A percentile compares a stretch with the other conserved stretches of the same genome.
phyloP scores from a whole-genome alignment of 2,329 filamentous ascomycete genomes.

The Apiospora malaysiana region DNA sequence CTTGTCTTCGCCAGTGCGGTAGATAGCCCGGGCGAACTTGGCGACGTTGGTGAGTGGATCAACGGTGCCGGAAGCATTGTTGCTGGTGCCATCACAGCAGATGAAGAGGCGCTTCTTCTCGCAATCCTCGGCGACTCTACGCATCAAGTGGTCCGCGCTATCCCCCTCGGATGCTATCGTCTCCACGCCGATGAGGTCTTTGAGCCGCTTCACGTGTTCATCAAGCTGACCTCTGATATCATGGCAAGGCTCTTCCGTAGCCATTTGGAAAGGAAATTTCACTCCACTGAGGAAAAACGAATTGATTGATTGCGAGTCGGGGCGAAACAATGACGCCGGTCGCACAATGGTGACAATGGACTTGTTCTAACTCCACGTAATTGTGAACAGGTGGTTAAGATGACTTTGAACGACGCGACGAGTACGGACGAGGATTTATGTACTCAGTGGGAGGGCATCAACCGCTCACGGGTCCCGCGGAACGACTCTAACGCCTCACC shows the following conservation, averaged over 20 bases:
- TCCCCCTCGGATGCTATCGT: no score
- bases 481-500: neutral
- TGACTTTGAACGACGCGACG: no score
- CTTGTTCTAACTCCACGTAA: no score
- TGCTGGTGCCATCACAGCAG: conserved; percentile 30
- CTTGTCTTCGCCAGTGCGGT: conserved; percentile 26
- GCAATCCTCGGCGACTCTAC: neutral
- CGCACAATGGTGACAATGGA: no score
- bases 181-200: neutral
- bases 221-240: neutral
- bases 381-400: neutral
- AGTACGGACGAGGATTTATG: neutral
- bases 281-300: no score
- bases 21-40: conserved; percentile 28
- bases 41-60: conserved; percentile 29
- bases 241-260: no score
- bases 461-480: neutral
- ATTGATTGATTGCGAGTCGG: no score
- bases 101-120: conserved; percentile 26
- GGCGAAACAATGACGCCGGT: no score
- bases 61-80: conserved; percentile 25
- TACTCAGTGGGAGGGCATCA: neutral
- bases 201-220: neutral
- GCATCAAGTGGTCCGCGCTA: neutral
- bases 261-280: no score